Evolutionary conservation across 805 yeast genomes (phyloP), one percentile per base, ranked within the genome.

Genomic region (Candida ipomoeae): DNA sequence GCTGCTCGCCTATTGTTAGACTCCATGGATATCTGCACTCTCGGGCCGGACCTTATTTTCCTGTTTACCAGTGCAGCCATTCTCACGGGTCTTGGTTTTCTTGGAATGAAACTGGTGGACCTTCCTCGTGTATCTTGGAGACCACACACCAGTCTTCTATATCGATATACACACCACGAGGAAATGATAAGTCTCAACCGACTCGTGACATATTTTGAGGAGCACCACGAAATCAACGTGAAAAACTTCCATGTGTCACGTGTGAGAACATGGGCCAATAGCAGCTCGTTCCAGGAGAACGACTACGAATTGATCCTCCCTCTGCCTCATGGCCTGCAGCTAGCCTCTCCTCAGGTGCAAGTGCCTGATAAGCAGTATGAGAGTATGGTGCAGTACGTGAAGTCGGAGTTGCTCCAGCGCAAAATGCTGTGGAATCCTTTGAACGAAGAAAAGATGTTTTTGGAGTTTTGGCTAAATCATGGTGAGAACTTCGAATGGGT

Each of bases 401-500:
- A 54, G 20, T 26, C 52, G 5, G 52, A 53, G 40, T 37, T 57
- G 29, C 38, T 48, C n/a, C 37, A 29, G 38, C 49, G 59, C 32
- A 50, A 49, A 34, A 43, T 57, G 48, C 42, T 52, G 18, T 57
- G 59, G 61, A 47, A 50, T 31, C 68, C 68, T 35, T 51, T 70
- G 21, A 64, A 63, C 3, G 71, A 71, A 48, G 78, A 73, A 49
- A 49, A 62, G 21, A 57, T 63, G 45, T 69, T 70, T 47, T 50
- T 72, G 33, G 74, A 71, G 36, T 72, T 62, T 42, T 73, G 75
- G 74, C 43, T 61, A 15, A 63, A 62, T 39, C 67, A 67, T 20
- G 96, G 96, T 31, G 91, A 85, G 48, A 90, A 89, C 13, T 88
- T 87, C 62, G 87, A 84, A 53, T 88, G 96, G 96, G 84, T 80